Conservation (phyloP, 2,329 filamentous ascomycete species). For the Talaromyces piceae region DNA sequence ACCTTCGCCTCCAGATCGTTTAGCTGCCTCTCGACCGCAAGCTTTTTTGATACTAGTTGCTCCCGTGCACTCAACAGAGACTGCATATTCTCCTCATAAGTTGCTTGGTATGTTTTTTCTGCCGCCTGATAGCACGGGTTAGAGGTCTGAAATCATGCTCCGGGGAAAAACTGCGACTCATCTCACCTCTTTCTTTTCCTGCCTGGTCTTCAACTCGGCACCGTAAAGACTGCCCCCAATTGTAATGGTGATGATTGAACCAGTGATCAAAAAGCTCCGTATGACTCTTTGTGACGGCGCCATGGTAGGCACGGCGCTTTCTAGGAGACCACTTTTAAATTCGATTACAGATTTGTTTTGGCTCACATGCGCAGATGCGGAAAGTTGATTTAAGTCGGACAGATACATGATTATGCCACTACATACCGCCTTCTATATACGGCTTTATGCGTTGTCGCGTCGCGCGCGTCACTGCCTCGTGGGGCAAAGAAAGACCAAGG, state of each 20-base stretch:
- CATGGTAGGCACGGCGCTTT: not conserved
- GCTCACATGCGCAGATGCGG: not conserved
- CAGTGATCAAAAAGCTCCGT: slow-evolving; percentile 47
- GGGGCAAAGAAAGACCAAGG: not conserved
- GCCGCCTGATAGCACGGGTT: slow-evolving; percentile 26
- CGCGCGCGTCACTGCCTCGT: slow-evolving; percentile 9
- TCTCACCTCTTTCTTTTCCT: slow-evolving; percentile 46
- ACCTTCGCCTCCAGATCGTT: slow-evolving; percentile 40
- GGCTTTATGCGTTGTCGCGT: not conserved
- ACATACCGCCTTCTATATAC: slow-evolving; percentile 2
- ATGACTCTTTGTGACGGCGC: slow-evolving; percentile 27
- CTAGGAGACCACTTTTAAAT: not conserved
- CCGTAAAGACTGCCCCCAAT: slow-evolving; percentile 53
- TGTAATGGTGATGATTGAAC: slow-evolving; percentile 49
- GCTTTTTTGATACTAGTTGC: slow-evolving; percentile 45
- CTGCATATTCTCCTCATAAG: slow-evolving; percentile 48
- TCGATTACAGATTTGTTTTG: not conserved
- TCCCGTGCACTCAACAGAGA: slow-evolving; percentile 45
- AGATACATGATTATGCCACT: slow-evolving; percentile 14
- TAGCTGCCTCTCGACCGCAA: slow-evolving; percentile 51
- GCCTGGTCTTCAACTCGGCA: slow-evolving; percentile 49
- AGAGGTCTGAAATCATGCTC: not conserved
- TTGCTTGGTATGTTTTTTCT: slow-evolving; percentile 43
- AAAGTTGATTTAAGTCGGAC: not conserved
- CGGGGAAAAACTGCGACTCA: not conserved